Conservation (phyloP, 345 rosid genomes). For the Pistacia integerrima region DNA sequence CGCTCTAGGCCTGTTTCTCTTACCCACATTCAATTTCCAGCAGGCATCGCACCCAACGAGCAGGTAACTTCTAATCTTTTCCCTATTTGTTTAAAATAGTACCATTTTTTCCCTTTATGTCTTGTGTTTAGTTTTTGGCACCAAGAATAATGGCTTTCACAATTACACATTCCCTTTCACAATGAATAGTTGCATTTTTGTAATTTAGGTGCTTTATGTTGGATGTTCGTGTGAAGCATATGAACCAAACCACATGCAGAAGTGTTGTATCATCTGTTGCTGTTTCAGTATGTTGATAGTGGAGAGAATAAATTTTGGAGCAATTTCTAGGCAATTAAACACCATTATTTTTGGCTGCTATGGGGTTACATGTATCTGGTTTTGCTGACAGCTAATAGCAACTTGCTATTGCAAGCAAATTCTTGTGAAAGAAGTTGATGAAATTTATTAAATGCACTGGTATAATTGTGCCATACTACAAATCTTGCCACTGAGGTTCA, state of each 20-base stretch:
- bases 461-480: not conserved
- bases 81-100: conserved; percentile 2
- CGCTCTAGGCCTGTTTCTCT: conserved; percentile 20
- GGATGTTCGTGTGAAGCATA: not conserved
- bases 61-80: conserved; percentile 28
- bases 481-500: too few species aligned
- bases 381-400: not conserved
- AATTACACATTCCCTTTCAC: not conserved
- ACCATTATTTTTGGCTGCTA: not conserved
- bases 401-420: not conserved
- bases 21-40: conserved; percentile 26
- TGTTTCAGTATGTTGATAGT: not conserved
- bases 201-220: not conserved
- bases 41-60: conserved; percentile 21
- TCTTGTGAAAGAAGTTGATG: not conserved
- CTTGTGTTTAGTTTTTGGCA: not conserved
- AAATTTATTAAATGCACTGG: not conserved
- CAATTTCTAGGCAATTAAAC: not conserved
- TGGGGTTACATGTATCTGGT: not conserved
- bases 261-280: not conserved
- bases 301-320: not conserved
- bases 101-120: not conserved
- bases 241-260: not conserved
- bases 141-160: not conserved
- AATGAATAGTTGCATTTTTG: not conserved